These are phyloP conservation scores for Fraxinus velutina DNA, from an alignment of 305 asterid species.

Conservation along the genomic window DNA sequence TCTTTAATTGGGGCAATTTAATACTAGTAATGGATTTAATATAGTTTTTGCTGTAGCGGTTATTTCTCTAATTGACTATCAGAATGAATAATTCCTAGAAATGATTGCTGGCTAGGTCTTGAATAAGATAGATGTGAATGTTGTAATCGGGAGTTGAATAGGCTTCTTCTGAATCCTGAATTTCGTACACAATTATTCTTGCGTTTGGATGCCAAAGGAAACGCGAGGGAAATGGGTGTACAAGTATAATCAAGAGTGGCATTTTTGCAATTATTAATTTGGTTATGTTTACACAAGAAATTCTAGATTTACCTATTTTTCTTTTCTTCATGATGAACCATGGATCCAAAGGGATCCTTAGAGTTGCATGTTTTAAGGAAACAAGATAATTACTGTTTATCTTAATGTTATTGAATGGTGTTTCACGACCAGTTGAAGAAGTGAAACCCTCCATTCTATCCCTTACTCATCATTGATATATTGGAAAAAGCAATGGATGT, in stretches of 20 bases:
- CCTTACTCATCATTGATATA: neutral
- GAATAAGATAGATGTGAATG: neutral
- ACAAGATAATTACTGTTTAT: neutral
- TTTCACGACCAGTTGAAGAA: neutral
- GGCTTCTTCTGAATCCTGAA: neutral
- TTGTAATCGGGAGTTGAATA: neutral
- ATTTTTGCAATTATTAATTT: neutral
- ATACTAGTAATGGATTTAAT: constrained; percentile 4
- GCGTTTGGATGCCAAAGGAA: neutral
- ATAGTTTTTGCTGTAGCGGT: neutral
- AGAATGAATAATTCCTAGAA: neutral
- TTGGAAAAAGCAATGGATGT: neutral
- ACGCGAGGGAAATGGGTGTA: neutral
- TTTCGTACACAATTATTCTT: neutral
- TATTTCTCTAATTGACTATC: neutral
- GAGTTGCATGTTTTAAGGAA: neutral
- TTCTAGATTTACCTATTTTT: neutral
- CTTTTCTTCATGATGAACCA: neutral
- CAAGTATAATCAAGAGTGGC: neutral
- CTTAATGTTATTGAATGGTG: neutral
- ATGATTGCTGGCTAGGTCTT: neutral
- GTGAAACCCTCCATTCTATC: neutral
- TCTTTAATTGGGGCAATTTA: neutral
- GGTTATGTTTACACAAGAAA: neutral
- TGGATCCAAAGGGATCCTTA: neutral